Base-by-base conservation (phyloP, 73 alveolate genomes). In the Uronychia setigera region DNA sequence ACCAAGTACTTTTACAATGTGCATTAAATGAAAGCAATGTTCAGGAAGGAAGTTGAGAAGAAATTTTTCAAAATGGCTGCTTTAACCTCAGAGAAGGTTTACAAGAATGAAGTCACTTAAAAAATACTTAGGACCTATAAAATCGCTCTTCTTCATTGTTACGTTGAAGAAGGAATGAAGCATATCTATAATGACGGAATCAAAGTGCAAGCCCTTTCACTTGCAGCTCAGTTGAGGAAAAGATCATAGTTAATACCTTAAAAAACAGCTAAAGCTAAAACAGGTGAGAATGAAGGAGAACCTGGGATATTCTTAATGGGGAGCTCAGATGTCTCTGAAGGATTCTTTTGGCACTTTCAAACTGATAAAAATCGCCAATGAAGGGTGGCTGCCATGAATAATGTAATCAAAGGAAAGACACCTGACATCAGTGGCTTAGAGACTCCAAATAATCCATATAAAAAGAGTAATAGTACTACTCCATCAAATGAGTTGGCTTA, bases 161-260 rank as follows among this genome's bases (percentile, higher is more conserved):
- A 86, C 79, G 78, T 87, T 60, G 33, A 29, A 29, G 92, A 86
- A 59, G 31, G 60, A 33, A 78, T 86, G 33, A 74, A 80, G 5
- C 83, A 79, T 1, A 83, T 86, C 26, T 86, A 86, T 81, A 11
- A 80, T 33, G 92, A 86, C 46, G 77, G 84, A 0, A 58, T 86
- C n/a, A 78, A 79, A 31, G 31, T 79, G 19, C 76, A 86, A 33
- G 0, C 79, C 33, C 78, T 86, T 13, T 11, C 0, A 25, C 84
- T 76, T 13, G 31, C 83, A 59, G 82, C 79, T 31, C 1, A 33
- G 5, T 0, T 86, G 33, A 86, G 92, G 59, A 78, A 79, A 32
- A 58, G 92, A 58, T 30, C 77, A 9, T 58, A 31, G 35, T n/a
- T 86, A 1, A n/a, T 86, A 19, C 92, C 92, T 9, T 33, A 58